phyloP scores from a whole-genome alignment of 768 basidiomycete species.

The Russula lepida region DNA sequence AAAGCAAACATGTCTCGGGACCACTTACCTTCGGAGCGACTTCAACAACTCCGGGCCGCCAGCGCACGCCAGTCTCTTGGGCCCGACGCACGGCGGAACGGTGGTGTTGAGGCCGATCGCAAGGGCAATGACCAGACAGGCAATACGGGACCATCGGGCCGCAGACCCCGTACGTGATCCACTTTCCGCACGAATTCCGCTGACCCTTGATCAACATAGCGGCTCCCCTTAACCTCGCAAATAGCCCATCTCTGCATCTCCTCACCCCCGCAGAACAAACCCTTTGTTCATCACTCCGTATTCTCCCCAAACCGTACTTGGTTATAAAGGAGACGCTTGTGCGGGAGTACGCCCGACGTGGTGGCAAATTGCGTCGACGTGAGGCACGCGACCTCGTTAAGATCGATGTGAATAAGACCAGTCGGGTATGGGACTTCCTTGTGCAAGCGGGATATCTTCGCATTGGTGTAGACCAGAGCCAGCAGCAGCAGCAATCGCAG shows the following conservation, averaged over 20 bases:
- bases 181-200: background rate
- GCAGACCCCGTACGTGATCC: constrained; percentile 35
- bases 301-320: constrained; percentile 92
- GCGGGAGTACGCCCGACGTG: constrained; percentile 83
- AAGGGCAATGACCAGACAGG: constrained; percentile 45
- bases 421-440: constrained; percentile 87
- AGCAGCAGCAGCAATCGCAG: constrained; percentile 38
- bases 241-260: constrained; percentile 82
- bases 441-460: constrained; percentile 78
- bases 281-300: constrained; percentile 82
- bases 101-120: constrained; percentile 41
- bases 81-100: constrained; percentile 42
- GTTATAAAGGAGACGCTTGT: constrained; percentile 93
- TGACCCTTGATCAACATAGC: constrained; percentile 27
- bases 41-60: constrained; percentile 38
- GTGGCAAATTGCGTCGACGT: constrained; percentile 78
- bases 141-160: constrained; percentile 33
- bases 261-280: constrained; percentile 82
- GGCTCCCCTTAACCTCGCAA: constrained; percentile 80
- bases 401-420: constrained; percentile 90
- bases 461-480: constrained; percentile 33
- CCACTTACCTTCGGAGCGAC: constrained; percentile 45
- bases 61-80: constrained; percentile 45
- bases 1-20: constrained; percentile 53
- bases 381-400: constrained; percentile 88